Base-by-base conservation (phyloP, 2,329 filamentous ascomycete species). In the Beauveria varroae region DNA sequence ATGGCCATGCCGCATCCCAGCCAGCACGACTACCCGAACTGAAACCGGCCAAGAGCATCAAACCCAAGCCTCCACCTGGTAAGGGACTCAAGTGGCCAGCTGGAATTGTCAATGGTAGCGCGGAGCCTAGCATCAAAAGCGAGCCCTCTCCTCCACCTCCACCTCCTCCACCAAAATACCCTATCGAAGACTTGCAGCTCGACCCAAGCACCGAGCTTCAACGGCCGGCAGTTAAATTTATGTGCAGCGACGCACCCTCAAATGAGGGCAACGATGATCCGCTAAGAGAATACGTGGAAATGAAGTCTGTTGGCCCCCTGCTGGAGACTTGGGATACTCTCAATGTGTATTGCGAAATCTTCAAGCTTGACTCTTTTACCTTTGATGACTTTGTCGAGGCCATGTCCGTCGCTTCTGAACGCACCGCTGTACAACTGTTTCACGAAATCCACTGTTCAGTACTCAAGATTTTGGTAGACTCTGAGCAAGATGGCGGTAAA, bases 311-410 rank as follows among this genome's bases (percentile, higher is more conserved):
- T n/a, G 92, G 93, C 0, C 82, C 86, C 2, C 78, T 98, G 18
- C 76, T 99, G 26, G 93, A 97, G 74, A 91, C 90, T 0, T 99
- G 95, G 95, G 92, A 97, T 68, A 97, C 93, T 0, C 81, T 99
- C 40, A 99, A 97, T 69, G 93, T 99, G n/a, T 97, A 97, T 71
- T 96, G 92, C 70, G 91, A 96, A 69, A 88, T 97, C 20, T 96
- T 96, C 70, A 86, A 91, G 69, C 81, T 99, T 28, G 95, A 99
- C 73, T 98, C 93, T 0, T 99, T 99, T 71, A 98, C 93, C 0
- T 96, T 98, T 69, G 95, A 99, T 72, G 95, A 99, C 72, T 98
- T 93, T 68, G 81, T 96, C 5, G 89, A 98, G 71, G 89, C 93
- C 0, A 86, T 99, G 80, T 83, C 87, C 54, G 88, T 93, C 62